phyloP scores from a whole-genome alignment of 2,329 filamentous ascomycete genomes.

The Tolypocladium sp. region DNA sequence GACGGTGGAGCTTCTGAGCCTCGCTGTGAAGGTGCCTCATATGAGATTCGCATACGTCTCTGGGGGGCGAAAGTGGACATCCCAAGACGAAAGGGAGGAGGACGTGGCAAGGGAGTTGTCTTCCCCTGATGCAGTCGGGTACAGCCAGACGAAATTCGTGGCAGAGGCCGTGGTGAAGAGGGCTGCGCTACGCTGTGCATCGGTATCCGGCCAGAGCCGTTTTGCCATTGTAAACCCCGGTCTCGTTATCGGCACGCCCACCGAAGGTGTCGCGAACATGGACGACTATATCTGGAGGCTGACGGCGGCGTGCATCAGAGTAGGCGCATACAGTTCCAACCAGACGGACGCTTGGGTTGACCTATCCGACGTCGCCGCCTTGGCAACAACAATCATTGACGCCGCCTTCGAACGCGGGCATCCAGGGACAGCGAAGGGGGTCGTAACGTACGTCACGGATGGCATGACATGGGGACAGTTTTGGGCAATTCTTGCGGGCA shows the following conservation, averaged over 20 bases:
- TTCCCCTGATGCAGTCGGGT: constrained; percentile 4
- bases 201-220: not conserved
- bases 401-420: not conserved
- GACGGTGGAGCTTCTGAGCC: constrained; percentile 3
- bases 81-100: not conserved
- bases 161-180: constrained; percentile 9
- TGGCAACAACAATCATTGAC: constrained; percentile 4
- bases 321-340: constrained; percentile 7
- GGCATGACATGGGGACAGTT: constrained; percentile 2
- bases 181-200: constrained; percentile 4
- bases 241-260: constrained; percentile 11
- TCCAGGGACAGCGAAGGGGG: not conserved
- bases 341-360: constrained; percentile 1
- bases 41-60: constrained; percentile 3
- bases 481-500: constrained; percentile 1
- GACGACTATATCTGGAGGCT: constrained; percentile 13
- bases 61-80: not conserved
- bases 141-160: constrained; percentile 14
- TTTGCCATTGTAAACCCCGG: constrained; percentile 3
- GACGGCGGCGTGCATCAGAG: constrained; percentile 4
- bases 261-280: constrained; percentile 10
- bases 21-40: not conserved
- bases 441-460: not conserved
- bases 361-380: constrained; percentile 5
- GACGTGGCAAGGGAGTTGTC: constrained; percentile 1